Evolutionary conservation across 139 green algal species (phyloP), one percentile per base, ranked within the genome.

Genomic region (Chlamydomonas incerta): DNA sequence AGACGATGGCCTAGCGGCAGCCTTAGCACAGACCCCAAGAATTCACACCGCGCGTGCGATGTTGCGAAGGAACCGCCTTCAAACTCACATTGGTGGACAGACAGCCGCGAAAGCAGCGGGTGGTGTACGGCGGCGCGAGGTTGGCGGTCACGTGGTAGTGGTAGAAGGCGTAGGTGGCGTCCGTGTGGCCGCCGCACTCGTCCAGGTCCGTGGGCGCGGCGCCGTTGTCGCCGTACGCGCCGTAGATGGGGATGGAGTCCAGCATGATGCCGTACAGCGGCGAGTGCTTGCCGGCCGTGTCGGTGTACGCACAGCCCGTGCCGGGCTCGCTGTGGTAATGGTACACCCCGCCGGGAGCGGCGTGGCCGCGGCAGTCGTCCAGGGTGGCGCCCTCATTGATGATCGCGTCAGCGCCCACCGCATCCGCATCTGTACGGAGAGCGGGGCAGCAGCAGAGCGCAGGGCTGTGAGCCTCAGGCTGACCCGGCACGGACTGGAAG

Each of bases 251-350:
- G 20, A 82, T 34, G 74, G 11, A 50, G 57, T 82, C 74, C 3
- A 82, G 26, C 74, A 82, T 82, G 57, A 82, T 35, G 57, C 74
- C 74, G 74, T 41, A 70, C 31, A 82, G 52, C 1, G 74, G 74
- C 23, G 74, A 82, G 28, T 82, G 74, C 33, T 24, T 10, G 23
- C 74, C 74, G 20, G 74, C 5, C 10, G 58, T 57, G 74, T 82
- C 74, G 52, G 60, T 71, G 74, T 82, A 82, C 2, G 71, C 74
- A 26, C 74, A 82, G 31, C 74, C 74, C 23, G 57, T 14, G 0
- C 34, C 74, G 31, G 74, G 74, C 58, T 82, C 74, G 33, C 33
- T 50, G 31, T 82, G 74, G 74, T 71, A 82, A 31, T 82, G 74
- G 57, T 82, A 82, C 6, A 34, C 29, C 5, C 74, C 57, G 52